These are phyloP conservation scores for thale cress (Arabidopsis thaliana) DNA, from an alignment of 345 rosid genomes.

Conservation along the genomic window TAIR10.1 NC_003075.7:15388001-15388500, in stretches of 20 bases:
- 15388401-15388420: constrained; percentile 24
- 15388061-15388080: constrained; percentile 2
- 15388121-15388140: constrained; percentile 88
- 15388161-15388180: constrained; percentile 61
- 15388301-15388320: constrained; percentile 77
- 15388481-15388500: constrained; percentile 91
- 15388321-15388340: constrained; percentile 77
- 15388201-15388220: constrained; percentile 10
- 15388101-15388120: constrained; percentile 73
- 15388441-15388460: constrained; percentile 61
- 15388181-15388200: constrained; percentile 14
- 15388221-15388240: constrained; percentile 15
- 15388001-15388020: constrained; percentile 2
- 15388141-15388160: constrained; percentile 85
- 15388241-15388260: constrained; percentile 64
- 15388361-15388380: constrained; percentile 69
- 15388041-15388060: constrained; percentile 14
- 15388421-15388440: constrained; percentile 15
- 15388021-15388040: constrained; percentile 9
- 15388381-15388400: constrained; percentile 29
- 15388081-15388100: constrained; percentile 10
- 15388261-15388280: constrained; percentile 67
- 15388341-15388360: constrained; percentile 83
- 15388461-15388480: constrained; percentile 88
- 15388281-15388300: constrained; percentile 89